Percentiles rank a stretch among this genome's conserved stretches.
Evolutionary conservation across 2,329 filamentous ascomycete genomes (phyloP).

Genomic region (Apiospora pterosperma): DNA sequence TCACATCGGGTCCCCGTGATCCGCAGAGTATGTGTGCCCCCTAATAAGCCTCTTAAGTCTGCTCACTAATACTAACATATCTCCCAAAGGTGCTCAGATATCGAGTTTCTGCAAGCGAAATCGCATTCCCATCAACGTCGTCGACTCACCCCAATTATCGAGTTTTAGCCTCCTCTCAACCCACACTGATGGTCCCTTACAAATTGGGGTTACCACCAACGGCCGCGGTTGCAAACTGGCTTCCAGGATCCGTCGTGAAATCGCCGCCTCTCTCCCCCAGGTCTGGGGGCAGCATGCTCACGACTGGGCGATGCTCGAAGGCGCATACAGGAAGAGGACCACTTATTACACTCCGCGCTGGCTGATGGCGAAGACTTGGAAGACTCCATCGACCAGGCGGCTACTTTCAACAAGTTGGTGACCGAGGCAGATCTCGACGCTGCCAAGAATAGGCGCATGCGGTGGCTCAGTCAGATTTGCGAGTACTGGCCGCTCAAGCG

Average conservation of each 20-base stretch:
- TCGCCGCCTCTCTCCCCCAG: constrained; percentile 74
- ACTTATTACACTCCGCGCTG: constrained; percentile 32
- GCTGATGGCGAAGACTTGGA: constrained; percentile 41
- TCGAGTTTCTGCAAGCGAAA: constrained; percentile 72
- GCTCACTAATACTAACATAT: neutral
- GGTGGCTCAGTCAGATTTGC: constrained; percentile 94
- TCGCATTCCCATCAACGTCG: constrained; percentile 89
- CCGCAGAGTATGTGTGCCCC: constrained; percentile 29
- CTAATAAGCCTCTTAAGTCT: neutral
- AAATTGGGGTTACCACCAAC: constrained; percentile 94
- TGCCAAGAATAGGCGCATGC: constrained; percentile 75
- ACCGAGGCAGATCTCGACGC: constrained; percentile 69
- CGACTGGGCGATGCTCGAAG: constrained; percentile 71
- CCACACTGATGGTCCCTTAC: constrained; percentile 84
- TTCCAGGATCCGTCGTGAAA: constrained; percentile 82
- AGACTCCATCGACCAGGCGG: constrained; percentile 69
- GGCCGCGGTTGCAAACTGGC: constrained; percentile 93
- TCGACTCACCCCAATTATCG: constrained; percentile 82
- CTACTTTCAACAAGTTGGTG: constrained; percentile 82
- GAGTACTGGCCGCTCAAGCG: constrained; percentile 95
- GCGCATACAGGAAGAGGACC: constrained; percentile 72
- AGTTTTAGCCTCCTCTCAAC: constrained; percentile 88
- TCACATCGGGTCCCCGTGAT: constrained; percentile 59
- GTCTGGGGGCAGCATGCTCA: constrained; percentile 74
- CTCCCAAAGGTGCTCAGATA: constrained; percentile 56